These are phyloP conservation scores for Mortierella sp. DNA, from an alignment of 371 early-diverging fungal genomes.

Conservation along the genomic window DNA sequence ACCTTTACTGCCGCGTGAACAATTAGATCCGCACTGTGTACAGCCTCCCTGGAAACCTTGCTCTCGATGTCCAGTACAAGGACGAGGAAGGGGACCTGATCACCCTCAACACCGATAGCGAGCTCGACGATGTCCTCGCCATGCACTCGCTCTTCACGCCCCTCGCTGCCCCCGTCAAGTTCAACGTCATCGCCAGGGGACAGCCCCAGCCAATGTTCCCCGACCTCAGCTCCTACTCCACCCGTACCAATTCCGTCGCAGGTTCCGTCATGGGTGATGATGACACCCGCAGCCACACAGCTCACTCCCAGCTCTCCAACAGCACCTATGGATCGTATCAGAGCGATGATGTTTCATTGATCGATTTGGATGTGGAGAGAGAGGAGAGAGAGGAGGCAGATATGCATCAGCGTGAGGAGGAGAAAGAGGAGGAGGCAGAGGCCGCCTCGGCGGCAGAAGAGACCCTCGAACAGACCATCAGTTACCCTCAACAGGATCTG, in stretches of 20 bases:
- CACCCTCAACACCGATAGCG: constrained; percentile 49
- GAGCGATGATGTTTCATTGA: constrained; percentile 46
- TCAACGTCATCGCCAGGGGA: constrained; percentile 21
- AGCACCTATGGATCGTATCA: constrained; percentile 26
- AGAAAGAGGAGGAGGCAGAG: no score
- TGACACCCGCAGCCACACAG: constrained; percentile 8
- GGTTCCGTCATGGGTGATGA: constrained; percentile 2
- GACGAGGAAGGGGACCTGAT: constrained; percentile 54
- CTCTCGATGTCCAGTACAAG: constrained; percentile 39
- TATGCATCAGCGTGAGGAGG: background rate
- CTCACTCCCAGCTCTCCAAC: constrained; percentile 7
- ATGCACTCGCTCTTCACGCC: constrained; percentile 44
- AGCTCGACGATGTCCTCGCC: constrained; percentile 49
- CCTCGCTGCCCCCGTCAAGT: constrained; percentile 37
- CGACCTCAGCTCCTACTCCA: background rate
- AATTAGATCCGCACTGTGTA: constrained; percentile 45
- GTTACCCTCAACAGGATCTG: constrained; percentile 31
- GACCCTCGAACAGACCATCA: constrained; percentile 11
- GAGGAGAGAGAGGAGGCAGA: constrained; percentile 13
- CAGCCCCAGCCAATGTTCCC: background rate
- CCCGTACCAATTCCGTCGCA: constrained; percentile 3
- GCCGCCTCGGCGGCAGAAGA: background rate
- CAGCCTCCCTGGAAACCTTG: constrained; percentile 19
- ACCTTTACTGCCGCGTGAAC: background rate
- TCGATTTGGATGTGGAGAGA: constrained; percentile 34